phyloP scores from a whole-genome alignment of 139 green algal genomes.

The Chlamydomonas sphaeroides region DNA sequence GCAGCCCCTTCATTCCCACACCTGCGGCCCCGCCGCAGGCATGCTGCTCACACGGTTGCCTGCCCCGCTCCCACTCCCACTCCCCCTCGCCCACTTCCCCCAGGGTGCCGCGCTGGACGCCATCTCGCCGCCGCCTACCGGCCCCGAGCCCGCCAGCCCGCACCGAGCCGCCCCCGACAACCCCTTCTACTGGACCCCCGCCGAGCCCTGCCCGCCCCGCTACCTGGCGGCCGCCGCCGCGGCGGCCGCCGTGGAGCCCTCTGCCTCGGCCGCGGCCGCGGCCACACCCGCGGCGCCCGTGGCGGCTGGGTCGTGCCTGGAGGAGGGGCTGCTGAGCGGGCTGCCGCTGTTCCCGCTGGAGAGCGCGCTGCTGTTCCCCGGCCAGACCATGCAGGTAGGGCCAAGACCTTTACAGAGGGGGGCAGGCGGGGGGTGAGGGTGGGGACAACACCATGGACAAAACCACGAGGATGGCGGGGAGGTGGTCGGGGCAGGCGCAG shows the following conservation, averaged over 20 bases:
- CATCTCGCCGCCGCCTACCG: slow-evolving; percentile 18
- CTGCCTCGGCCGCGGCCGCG: no score
- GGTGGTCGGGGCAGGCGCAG: no score
- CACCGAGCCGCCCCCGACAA: slow-evolving; percentile 1
- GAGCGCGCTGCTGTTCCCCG: slow-evolving; percentile 1
- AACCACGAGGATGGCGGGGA: no score
- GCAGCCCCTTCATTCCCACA: no score
- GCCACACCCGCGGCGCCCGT: no score
- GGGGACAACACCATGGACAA: no score
- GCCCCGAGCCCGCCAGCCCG: slow-evolving; percentile 5
- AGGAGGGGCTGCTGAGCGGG: no score
- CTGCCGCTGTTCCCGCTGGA: slow-evolving; percentile 36
- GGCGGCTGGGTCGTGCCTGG: background rate
- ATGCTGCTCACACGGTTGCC: no score
- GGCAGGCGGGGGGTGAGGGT: no score
- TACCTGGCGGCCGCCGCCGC: background rate
- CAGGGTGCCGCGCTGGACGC: slow-evolving; percentile 2
- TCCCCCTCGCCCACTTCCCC: background rate
- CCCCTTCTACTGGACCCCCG: slow-evolving; percentile 29
- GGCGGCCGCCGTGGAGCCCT: background rate
- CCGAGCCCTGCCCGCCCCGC: background rate
- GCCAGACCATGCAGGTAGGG: slow-evolving; percentile 35
- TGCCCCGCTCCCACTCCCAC: background rate
- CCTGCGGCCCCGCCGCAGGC: no score
- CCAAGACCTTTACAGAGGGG: no score